Conservation (phyloP, 805 yeast species). For the Hanseniaspora jakobsenii region DNA sequence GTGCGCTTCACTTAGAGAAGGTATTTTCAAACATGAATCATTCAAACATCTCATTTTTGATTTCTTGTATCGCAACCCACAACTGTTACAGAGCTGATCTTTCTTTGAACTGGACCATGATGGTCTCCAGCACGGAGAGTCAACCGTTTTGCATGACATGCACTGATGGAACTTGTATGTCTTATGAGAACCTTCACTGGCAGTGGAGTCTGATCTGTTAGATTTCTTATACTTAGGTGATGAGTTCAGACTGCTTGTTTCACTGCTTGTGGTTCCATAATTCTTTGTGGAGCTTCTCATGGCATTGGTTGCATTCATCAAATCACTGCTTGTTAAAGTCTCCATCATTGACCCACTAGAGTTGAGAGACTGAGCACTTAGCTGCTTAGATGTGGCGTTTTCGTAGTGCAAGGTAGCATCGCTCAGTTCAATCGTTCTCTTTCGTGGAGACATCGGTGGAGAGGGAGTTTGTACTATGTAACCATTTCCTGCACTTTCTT, state of each 20-base stretch:
- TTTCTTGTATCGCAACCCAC: conserved; percentile 89
- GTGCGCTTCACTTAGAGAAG: conserved; percentile 93
- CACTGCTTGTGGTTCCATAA: no score
- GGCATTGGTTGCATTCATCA: neutral
- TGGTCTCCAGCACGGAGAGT: conserved; percentile 98
- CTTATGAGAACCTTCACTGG: conserved; percentile 5
- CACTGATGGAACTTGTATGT: conserved; percentile 31
- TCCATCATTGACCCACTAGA: no score
- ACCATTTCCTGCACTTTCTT: no score
- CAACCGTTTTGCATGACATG: conserved; percentile 79
- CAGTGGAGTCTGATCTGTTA: conserved; percentile 21
- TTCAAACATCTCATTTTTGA: conserved; percentile 84
- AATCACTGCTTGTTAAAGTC: no score
- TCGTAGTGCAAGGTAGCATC: conserved; percentile 8
- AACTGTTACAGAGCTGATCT: conserved; percentile 94
- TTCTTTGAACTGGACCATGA: conserved; percentile 72
- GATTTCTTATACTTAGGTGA: conserved; percentile 16
- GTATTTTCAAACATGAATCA: conserved; percentile 66
- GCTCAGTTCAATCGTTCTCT: conserved; percentile 1
- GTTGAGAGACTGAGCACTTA: neutral
- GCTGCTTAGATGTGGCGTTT: conserved; percentile 10
- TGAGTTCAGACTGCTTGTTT: conserved; percentile 2
- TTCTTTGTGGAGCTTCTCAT: no score
- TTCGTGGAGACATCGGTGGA: conserved; percentile 14
- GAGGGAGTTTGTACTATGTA: conserved; percentile 12